Evolutionary conservation across 2,329 filamentous ascomycete genomes (phyloP).

Genomic region (Pseudogymnoascus sp.): DNA sequence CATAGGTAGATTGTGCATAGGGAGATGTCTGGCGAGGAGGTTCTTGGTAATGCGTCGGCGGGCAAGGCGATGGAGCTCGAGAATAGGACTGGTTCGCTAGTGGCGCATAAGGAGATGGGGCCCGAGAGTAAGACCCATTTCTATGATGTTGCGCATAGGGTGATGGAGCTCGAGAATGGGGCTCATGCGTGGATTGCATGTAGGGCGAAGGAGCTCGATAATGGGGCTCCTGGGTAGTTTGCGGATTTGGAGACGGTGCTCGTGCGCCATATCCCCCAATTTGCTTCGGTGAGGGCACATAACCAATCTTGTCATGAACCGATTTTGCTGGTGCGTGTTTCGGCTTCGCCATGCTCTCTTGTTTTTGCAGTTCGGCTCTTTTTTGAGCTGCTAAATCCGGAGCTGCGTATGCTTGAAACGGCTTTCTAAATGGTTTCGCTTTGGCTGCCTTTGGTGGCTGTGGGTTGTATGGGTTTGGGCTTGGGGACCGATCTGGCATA

Average conservation of each 20-base stretch:
- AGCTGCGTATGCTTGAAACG: slow-evolving; percentile 58
- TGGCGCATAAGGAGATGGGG: slow-evolving; percentile 32
- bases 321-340: slow-evolving; percentile 20
- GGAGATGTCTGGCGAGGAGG: background rate
- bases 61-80: slow-evolving; percentile 25
- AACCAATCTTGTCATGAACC: slow-evolving; percentile 18
- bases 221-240: background rate
- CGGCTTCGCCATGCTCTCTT: slow-evolving; percentile 22
- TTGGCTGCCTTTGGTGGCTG: slow-evolving; percentile 30
- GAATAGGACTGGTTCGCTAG: slow-evolving; percentile 27
- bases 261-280: slow-evolving; percentile 25
- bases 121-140: slow-evolving; percentile 25
- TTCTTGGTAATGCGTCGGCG: slow-evolving; percentile 21
- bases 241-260: slow-evolving; percentile 32
- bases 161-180: slow-evolving; percentile 31
- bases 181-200: slow-evolving; percentile 16
- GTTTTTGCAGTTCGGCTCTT: slow-evolving; percentile 27
- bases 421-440: slow-evolving; percentile 55
- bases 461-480: slow-evolving; percentile 26
- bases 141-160: slow-evolving; percentile 28
- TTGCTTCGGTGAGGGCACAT: slow-evolving; percentile 24
- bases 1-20: slow-evolving; percentile 19
- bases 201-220: background rate
- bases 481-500: slow-evolving; percentile 25
- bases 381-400: slow-evolving; percentile 57